These are phyloP conservation scores for Phytopythium helicoides DNA, from an alignment of 352 stramenopile genomes.

Conservation along the genomic window DNA sequence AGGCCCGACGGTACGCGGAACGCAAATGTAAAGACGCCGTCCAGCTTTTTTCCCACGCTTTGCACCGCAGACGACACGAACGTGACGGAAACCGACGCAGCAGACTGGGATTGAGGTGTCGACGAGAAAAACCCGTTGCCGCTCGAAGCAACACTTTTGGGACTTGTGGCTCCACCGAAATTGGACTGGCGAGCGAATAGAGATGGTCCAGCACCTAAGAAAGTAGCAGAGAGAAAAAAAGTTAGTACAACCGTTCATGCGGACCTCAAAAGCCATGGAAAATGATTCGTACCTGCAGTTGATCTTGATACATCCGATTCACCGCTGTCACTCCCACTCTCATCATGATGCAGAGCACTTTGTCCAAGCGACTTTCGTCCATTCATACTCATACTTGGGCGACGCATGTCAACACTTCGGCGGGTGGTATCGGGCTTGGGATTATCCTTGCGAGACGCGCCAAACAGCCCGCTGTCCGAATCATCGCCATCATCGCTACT, in stretches of 20 bases:
- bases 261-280: too few species aligned
- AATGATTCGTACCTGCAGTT: slow-evolving; percentile 18
- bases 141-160: slow-evolving; percentile 13
- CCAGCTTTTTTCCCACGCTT: slow-evolving; percentile 57
- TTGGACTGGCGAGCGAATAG: slow-evolving; percentile 23
- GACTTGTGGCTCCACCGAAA: slow-evolving; percentile 10
- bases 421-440: slow-evolving; percentile 22
- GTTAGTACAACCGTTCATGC: too few species aligned
- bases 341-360: slow-evolving; percentile 2
- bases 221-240: too few species aligned
- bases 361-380: slow-evolving; percentile 3
- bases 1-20: slow-evolving; percentile 31
- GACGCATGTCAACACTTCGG: slow-evolving; percentile 11
- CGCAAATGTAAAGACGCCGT: slow-evolving; percentile 68
- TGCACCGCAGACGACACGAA: slow-evolving; percentile 57
- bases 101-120: neutral
- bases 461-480: slow-evolving; percentile 51
- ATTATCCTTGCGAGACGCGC: slow-evolving; percentile 18
- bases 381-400: slow-evolving; percentile 4
- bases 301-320: slow-evolving; percentile 30
- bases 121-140: slow-evolving; percentile 7
- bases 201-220: too few species aligned
- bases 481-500: slow-evolving; percentile 48
- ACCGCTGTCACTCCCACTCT: slow-evolving; percentile 25
- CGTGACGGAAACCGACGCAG: slow-evolving; percentile 28